phyloP scores from a whole-genome alignment of 495 filamentous ascomycete species.

The Friedmanniomyces endolithicus region DNA sequence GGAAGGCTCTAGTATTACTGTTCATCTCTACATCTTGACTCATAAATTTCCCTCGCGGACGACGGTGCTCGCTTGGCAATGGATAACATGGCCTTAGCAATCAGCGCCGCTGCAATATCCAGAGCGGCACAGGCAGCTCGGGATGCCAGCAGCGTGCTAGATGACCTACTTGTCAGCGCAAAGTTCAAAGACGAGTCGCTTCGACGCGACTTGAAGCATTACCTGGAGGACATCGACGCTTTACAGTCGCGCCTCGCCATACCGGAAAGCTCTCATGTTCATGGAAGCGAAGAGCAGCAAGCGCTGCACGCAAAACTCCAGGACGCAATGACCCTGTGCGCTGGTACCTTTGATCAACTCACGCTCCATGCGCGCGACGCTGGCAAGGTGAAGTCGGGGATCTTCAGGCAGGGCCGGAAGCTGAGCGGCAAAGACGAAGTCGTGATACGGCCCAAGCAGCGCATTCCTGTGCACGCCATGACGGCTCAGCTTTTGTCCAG shows the following conservation, averaged over 20 bases:
- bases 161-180: background rate
- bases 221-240: background rate
- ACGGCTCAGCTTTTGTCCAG: background rate
- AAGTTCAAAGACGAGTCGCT: background rate
- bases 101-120: background rate
- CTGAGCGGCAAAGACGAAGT: background rate
- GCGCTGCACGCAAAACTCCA: background rate
- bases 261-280: background rate
- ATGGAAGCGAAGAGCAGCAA: background rate
- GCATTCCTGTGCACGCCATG: background rate
- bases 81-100: background rate
- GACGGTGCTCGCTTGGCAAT: background rate
- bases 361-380: background rate
- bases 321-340: background rate
- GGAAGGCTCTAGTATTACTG: background rate
- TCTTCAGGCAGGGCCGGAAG: background rate
- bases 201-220: background rate
- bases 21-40: background rate
- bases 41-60: background rate
- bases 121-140: background rate
- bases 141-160: background rate
- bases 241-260: background rate
- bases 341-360: background rate
- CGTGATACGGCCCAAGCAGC: background rate
- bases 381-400: background rate